phyloP scores from a whole-genome alignment of 495 filamentous ascomycete genomes.

The Annulohypoxylon moriforme region DNA sequence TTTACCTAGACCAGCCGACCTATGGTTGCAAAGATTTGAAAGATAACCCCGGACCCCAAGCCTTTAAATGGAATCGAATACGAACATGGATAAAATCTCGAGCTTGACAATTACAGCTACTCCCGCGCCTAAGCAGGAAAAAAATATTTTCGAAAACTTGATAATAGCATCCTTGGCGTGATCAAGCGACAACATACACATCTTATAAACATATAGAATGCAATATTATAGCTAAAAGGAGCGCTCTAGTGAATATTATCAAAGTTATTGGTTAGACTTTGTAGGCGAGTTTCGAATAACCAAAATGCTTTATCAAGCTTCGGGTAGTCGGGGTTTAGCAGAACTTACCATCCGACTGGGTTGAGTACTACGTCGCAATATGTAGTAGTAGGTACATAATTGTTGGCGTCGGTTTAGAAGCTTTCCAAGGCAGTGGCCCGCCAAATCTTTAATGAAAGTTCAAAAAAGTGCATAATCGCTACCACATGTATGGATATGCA shows the following conservation, averaged over 20 bases:
- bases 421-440: conserved; percentile 11
- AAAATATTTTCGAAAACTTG: conserved; percentile 5
- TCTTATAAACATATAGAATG: neutral
- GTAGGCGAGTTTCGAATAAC: conserved; percentile 10
- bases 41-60: conserved; percentile 9
- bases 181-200: neutral
- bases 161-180: neutral
- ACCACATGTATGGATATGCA: neutral
- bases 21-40: conserved; percentile 21
- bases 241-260: neutral
- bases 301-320: neutral
- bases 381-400: neutral
- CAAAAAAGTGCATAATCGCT: neutral
- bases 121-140: conserved; percentile 20
- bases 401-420: neutral
- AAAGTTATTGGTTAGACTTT: conserved; percentile 11
- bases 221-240: neutral
- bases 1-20: conserved; percentile 29
- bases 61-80: conserved; percentile 39
- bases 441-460: conserved; percentile 20
- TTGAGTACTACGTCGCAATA: conserved; percentile 10
- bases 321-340: conserved; percentile 8
- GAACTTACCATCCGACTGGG: conserved; percentile 10
- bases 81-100: conserved; percentile 18
- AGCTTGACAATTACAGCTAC: conserved; percentile 19